Evolutionary conservation across 805 yeast species (phyloP), one percentile per base, ranked within the genome.

Genomic region (Teunomyces tritomae): DNA sequence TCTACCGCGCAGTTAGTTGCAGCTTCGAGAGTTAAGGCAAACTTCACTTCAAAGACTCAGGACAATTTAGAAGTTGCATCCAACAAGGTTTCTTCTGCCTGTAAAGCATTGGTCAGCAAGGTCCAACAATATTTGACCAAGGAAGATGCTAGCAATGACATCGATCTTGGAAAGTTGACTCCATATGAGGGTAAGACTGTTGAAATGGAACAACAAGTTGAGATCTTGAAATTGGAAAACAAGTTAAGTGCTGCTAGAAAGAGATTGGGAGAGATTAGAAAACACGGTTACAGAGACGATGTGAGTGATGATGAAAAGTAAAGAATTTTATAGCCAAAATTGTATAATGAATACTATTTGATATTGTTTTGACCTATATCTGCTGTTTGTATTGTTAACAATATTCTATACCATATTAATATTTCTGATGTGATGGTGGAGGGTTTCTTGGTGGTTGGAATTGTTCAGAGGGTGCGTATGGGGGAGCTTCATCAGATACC

Each of bases 171-270:
- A 17, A 79, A 77, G 57, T 66, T 88, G 48, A 75, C 88, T 7
- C 78, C 87, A 28, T 88, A 87, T 62, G 96, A 89, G 64, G 89
- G 87, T 57, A 87, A 85, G 65, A 86, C 95, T 0, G 79, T 81
- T 17, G 94, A 90, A 57, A 87, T 89, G 96, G 96, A 89, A 61
- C 96, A 89, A 65, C 97, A 89, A 64, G 96, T 89, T 5, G 91
- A 87, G 61, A 89, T 90, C 44, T 73, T 89, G 65, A 87, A 87
- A 64, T 73, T 89, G 47, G 96, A 89, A 59, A 87, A 87, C 56
- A 79, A 85, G 40, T 73, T 90, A 56, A 70, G 69, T 41, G 65
- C 79, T 16, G 94, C 96, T 0, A 76, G 96, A 63, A 88, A 87
- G 68, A 79, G 87, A 57, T 72, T 89, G 51, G 94, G 95, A 27